Base-by-base conservation (phyloP, 306 rosid species). In the Quercus dentata region DNA sequence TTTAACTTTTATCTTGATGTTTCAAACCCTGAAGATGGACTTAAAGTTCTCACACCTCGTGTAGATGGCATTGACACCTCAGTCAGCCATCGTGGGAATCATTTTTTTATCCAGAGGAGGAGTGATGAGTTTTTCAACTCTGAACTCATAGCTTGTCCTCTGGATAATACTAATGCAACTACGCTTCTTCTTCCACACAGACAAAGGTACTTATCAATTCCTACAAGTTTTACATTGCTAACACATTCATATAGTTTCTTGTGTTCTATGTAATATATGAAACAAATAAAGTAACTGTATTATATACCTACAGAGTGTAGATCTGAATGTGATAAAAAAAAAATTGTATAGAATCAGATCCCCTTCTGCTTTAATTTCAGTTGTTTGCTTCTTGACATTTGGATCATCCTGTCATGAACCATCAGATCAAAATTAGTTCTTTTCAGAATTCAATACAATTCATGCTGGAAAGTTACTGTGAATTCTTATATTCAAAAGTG, bases 1-100 rank as follows among this genome's bases (percentile, higher is more conserved):
- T 94, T 94, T 88, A 94, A 91, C 80, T 92, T 94, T 85, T 91
- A 90, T 86, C 90, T 92, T 71, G 99, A 94, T 73, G 91, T 89
- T 83, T 86, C 85, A 72, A 94, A 76, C 79, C 91, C 89, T 79
- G 95, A 84, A 85, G 92, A 82, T 75, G 95, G 97, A 76, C 92
- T 92, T 74, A 67, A 78, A 84, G 93, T 90, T 76, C 69, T 92
- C 78, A 94, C 99, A 75, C 94, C 90, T 62, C 94, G 97, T 62
- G 82, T 86, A 20, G 91, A 88, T 72, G 99, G 97, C 69, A 86
- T 91, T 80, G 97, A 87, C 83, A 90, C 97, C 69, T 82, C 69
- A 35, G 92, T 87, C 58, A 90, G 92, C 80, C 99, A 94, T 86
- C 92, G 97, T 55, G 99, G 97, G 56, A 83, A 86, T 89, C 94